phyloP scores from a whole-genome alignment of 352 stramenopile genomes.

The Phytophthora litchii region DNA sequence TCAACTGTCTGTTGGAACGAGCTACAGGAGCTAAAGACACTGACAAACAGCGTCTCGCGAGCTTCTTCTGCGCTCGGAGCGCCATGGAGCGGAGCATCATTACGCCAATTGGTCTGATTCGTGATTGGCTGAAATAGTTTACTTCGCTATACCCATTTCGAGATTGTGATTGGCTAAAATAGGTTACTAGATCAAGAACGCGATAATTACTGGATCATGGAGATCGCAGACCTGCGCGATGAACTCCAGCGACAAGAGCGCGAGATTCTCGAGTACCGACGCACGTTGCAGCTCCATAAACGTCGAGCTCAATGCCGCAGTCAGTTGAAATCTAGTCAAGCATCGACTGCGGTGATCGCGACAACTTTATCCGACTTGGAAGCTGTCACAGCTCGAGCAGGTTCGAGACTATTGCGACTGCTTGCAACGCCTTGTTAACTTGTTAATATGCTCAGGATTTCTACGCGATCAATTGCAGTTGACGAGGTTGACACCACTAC shows the following conservation, averaged over 20 bases:
- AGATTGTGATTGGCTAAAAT: slow-evolving; percentile 15
- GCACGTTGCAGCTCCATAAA: slow-evolving; percentile 18
- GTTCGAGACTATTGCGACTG: slow-evolving; percentile 10
- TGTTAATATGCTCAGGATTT: slow-evolving; percentile 42
- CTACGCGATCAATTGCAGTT: slow-evolving; percentile 40
- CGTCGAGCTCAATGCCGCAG: slow-evolving; percentile 17
- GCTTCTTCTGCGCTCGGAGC: slow-evolving; percentile 4
- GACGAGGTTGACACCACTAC: slow-evolving; percentile 32
- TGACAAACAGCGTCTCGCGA: slow-evolving; percentile 4
- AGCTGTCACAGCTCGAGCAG: slow-evolving; percentile 28
- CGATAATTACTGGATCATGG: slow-evolving; percentile 9
- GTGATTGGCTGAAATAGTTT: slow-evolving; percentile 22
- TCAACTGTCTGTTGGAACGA: background rate
- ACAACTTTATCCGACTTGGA: slow-evolving; percentile 31
- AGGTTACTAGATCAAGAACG: too few relatives aligned
- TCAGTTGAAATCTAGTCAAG: background rate
- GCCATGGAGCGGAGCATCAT: slow-evolving; percentile 15
- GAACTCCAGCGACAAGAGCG: slow-evolving; percentile 5
- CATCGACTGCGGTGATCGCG: background rate
- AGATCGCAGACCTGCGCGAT: background rate
- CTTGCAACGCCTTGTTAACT: background rate
- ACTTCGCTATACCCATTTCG: background rate
- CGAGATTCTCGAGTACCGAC: slow-evolving; percentile 9
- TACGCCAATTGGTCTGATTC: background rate
- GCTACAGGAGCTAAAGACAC: background rate